Percentiles rank a stretch among this genome's conserved stretches.
These are phyloP conservation scores for Collybiopsis luxurians DNA, from an alignment of 768 basidiomycete species.

Conservation along the genomic window DNA sequence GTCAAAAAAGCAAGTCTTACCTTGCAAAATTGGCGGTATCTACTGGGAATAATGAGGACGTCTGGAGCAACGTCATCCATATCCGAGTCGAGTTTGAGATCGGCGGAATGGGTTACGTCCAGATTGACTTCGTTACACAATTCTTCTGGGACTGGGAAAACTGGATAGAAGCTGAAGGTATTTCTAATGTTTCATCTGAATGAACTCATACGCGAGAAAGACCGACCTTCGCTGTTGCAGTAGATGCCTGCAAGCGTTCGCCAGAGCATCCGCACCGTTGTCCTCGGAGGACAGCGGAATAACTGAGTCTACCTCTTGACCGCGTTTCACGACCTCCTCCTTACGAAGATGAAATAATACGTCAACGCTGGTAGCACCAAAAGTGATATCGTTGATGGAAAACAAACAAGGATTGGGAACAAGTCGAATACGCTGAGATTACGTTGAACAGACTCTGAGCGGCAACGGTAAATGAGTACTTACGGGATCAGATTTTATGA, in stretches of 20 bases:
- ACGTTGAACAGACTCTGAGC: not conserved
- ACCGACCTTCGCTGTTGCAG: slow-evolving; percentile 83
- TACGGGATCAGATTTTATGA: slow-evolving; percentile 51
- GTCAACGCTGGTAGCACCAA: slow-evolving; percentile 84
- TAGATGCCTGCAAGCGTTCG: slow-evolving; percentile 73
- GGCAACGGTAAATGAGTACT: slow-evolving; percentile 17
- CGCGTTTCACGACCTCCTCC: slow-evolving; percentile 73
- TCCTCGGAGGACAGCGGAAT: slow-evolving; percentile 37
- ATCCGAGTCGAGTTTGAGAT: slow-evolving; percentile 33
- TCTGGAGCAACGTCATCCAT: slow-evolving; percentile 64
- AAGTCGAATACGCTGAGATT: slow-evolving; percentile 63
- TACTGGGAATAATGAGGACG: slow-evolving; percentile 83
- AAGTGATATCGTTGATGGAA: slow-evolving; percentile 77
- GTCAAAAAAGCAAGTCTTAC: slow-evolving; percentile 35
- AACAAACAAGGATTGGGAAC: slow-evolving; percentile 89
- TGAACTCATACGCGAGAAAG: not conserved
- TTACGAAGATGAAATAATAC: slow-evolving; percentile 85
- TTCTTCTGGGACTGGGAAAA: slow-evolving; percentile 84
- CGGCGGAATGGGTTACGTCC: slow-evolving; percentile 75
- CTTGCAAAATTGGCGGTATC: slow-evolving; percentile 88
- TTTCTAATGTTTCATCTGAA: not conserved
- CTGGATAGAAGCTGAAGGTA: slow-evolving; percentile 79
- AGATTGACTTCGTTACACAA: slow-evolving; percentile 81
- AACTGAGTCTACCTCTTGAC: slow-evolving; percentile 57
- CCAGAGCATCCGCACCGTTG: slow-evolving; percentile 68